Evolutionary conservation across 805 yeast species (phyloP).

Genomic region (Metschnikowia koreensis): DNA sequence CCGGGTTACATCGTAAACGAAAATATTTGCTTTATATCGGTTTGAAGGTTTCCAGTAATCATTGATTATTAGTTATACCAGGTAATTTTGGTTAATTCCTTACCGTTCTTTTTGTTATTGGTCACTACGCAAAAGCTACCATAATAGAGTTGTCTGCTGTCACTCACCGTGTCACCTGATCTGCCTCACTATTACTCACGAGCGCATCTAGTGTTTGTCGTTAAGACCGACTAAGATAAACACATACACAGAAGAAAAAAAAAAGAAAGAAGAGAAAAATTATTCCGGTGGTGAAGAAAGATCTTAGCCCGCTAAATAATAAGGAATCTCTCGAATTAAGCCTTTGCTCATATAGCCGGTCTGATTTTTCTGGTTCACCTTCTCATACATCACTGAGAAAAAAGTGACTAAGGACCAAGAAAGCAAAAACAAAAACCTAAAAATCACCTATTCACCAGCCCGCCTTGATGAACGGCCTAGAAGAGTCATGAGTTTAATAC

Average conservation of each 20-base stretch:
- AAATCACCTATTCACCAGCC: background rate
- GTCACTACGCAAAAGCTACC: background rate
- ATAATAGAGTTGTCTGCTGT: background rate
- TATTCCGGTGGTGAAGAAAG: background rate
- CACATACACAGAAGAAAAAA: background rate
- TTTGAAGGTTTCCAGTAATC: background rate
- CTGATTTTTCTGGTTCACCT: background rate
- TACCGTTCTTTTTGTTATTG: background rate
- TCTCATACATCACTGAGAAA: background rate
- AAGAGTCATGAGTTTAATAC: constrained; percentile 13
- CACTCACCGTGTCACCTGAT: constrained; percentile 1
- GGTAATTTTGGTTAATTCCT: background rate
- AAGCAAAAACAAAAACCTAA: background rate
- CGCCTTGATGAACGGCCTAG: constrained; percentile 1
- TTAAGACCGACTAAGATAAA: background rate
- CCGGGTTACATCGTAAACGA: background rate
- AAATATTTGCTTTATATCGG: background rate
- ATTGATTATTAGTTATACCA: no score
- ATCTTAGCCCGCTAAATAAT: background rate
- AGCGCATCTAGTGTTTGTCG: background rate
- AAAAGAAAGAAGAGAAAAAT: background rate
- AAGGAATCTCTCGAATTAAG: background rate
- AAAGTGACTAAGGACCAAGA: background rate
- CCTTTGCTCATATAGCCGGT: background rate
- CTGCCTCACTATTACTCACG: background rate